Evolutionary conservation across 2,329 filamentous ascomycete genomes (phyloP), one percentile per base, ranked within the genome.

Genomic region (Boeremia exigua): DNA sequence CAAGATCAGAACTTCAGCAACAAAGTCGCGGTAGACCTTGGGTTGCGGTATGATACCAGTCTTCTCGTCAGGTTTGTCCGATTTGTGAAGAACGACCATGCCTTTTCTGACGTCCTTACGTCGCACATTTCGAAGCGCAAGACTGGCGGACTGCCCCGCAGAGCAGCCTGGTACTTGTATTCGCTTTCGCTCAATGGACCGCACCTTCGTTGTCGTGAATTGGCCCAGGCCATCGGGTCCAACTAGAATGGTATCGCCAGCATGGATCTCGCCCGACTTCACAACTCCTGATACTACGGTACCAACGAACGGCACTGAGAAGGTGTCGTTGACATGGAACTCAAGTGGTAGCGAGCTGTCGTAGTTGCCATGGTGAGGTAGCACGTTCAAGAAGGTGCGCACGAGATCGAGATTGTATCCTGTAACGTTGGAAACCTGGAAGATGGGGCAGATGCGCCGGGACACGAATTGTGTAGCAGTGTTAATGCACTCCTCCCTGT

Each of bases 381-480:
- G 82, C 58, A 98, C 96, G 69, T 98, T 98, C 50, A 99, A 79
- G 75, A 99, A 99, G 0, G 89, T 91, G 50, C 94, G 89, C 5
- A 99, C 92, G 4, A 97, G 83, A 60, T 97, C 91, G 40, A 99
- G 83, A 58, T 91, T 92, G 75, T 96, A 86, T 40, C 95, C 95
- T 0, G 95, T 98, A 29, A 99, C 95, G 70, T 99, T 99, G 65
- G 94, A 98, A 10, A 99, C 92, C 71, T 98, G 93, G 79, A 99
- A 99, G 61, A 99, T 89, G 11, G 95, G 95, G 71, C 94, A 98
- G 71, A 99, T 97, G 36, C 95, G 86, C 76, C 96, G 90, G 67
- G 90, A 95, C 66, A 98, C 91, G 69, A 99, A 97, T 74, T 98
- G 95, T 0, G 91, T 94, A 2, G 95, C 94, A 0, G 95, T 99